These are phyloP conservation scores for Cystofilobasidium macerans DNA, from an alignment of 768 basidiomycete genomes.

Conservation along the genomic window DNA sequence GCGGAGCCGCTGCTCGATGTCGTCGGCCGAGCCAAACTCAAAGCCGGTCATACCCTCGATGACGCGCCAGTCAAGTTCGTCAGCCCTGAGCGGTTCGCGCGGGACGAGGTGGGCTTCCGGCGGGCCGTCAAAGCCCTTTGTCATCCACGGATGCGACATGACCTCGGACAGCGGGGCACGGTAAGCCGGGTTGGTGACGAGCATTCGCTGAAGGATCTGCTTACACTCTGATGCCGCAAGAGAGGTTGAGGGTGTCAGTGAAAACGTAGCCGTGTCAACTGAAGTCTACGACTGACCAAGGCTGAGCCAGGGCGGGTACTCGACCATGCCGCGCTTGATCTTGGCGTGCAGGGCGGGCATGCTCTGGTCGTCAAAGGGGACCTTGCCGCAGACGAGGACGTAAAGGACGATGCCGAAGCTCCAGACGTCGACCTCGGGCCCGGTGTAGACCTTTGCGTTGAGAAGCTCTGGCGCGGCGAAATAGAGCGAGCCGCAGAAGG, in stretches of 20 bases:
- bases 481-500: conserved; percentile 95
- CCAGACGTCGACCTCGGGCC: conserved; percentile 98
- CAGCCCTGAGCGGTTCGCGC: conserved; percentile 75
- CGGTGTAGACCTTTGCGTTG: conserved; percentile 91
- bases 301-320: conserved; percentile 94
- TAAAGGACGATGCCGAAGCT: conserved; percentile 97
- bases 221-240: conserved; percentile 63
- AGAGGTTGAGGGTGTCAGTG: not conserved
- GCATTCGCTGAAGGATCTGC: conserved; percentile 81
- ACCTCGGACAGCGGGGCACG: conserved; percentile 79
- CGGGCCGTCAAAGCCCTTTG: conserved; percentile 67
- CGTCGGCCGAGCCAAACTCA: conserved; percentile 82
- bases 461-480: conserved; percentile 97
- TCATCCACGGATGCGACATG: conserved; percentile 82
- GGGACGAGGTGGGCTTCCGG: conserved; percentile 76
- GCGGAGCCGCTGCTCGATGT: conserved; percentile 63
- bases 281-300: conserved; percentile 62
- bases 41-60: conserved; percentile 89
- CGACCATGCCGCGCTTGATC: conserved; percentile 92
- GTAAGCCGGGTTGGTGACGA: conserved; percentile 79
- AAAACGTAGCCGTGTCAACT: too few species aligned
- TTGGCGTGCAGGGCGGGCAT: conserved; percentile 99
- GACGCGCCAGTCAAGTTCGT: conserved; percentile 78
- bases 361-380: conserved; percentile 96
- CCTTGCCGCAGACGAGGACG: conserved; percentile 94